Base-by-base conservation (phyloP, 768 basidiomycete species). In the Pisolithus tinctorius region DNA sequence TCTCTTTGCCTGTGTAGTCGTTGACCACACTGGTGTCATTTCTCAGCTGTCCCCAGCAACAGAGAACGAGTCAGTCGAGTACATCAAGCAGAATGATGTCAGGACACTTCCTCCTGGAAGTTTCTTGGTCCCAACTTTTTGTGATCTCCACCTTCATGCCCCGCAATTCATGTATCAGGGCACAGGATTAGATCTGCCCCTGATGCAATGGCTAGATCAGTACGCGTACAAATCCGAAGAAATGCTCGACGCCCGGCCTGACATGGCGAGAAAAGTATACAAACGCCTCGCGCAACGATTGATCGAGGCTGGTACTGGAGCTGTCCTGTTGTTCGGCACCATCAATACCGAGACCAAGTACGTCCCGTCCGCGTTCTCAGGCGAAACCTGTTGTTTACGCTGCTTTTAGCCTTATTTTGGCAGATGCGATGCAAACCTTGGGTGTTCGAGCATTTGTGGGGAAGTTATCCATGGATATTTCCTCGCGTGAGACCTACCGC, bases 151-250 rank as follows among this genome's bases (percentile, higher is more conserved):
- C 61, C 74, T 93, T 0, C 92, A 94, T 63, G 90, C 91, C 0
- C 88, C 92, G 1, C 93, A 94, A 62, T 93, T 87, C 63, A 73
- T 93, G 31, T 93, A 92, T 53, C 85, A 90, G 50, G 93, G 93
- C 3, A 90, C 82, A 1, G 91, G 92, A 0, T 74, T 93, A 4
- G 87, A 94, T 63, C 75, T 91, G 2, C 87, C 90, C 4, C 68
- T 93, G 36, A 84, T 92, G 83, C 67, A 89, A 57, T 92, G 91
- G 91, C 76, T 93, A 7, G 75, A 89, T 37, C 74, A 76, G 29
- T 93, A 93, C 55, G 86, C 90, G 0, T 91, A 86, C 63, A 81
- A 83, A 58, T 86, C 91, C 0, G 93, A 94, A 62, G 82, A 88
- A 54, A 60, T 77, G 16, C 71, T 95, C 3, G 93, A 94, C 56